Percentiles rank a stretch among this genome's conserved stretches.
Conservation (phyloP, 2,329 filamentous ascomycete species). For the Exophiala spinifera region DNA sequence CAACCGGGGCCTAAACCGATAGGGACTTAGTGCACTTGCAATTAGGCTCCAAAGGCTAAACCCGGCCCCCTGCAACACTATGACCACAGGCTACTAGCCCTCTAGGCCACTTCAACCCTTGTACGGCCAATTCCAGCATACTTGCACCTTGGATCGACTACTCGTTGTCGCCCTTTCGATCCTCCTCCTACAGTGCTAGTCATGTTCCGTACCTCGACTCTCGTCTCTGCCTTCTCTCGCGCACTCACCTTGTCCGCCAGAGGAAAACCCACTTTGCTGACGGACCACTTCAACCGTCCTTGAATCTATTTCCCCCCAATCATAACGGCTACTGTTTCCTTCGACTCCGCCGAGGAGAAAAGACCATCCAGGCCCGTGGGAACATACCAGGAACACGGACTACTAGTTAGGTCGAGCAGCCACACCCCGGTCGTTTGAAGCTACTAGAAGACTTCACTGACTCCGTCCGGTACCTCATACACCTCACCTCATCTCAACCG, state of each 20-base stretch:
- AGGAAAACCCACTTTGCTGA: constrained; percentile 15
- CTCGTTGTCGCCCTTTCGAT: too few species aligned
- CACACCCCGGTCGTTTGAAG: constrained; percentile 5
- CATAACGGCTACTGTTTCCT: not conserved
- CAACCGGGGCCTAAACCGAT: too few species aligned
- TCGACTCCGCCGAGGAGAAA: not conserved
- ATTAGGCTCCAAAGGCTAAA: constrained; percentile 3
- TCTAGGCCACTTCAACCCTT: not conserved
- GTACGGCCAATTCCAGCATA: not conserved
- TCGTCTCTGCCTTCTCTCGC: constrained; percentile 2
- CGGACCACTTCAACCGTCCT: constrained; percentile 16
- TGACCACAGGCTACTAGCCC: not conserved
- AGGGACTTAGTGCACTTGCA: too few species aligned
- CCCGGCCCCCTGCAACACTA: not conserved
- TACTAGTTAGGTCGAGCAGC: not conserved
- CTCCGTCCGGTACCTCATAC: constrained; percentile 5
- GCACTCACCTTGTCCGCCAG: too few species aligned
- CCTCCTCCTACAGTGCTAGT: not conserved
- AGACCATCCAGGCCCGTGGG: constrained; percentile 1
- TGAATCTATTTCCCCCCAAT: constrained; percentile 17
- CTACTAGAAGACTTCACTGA: not conserved
- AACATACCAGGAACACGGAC: not conserved
- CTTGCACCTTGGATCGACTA: too few species aligned
- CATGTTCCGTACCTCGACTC: not conserved
- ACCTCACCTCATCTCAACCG: constrained; percentile 1